phyloP scores from a whole-genome alignment of 1,284 basidiomycete genomes.

The Ceratobasidium sp. region DNA sequence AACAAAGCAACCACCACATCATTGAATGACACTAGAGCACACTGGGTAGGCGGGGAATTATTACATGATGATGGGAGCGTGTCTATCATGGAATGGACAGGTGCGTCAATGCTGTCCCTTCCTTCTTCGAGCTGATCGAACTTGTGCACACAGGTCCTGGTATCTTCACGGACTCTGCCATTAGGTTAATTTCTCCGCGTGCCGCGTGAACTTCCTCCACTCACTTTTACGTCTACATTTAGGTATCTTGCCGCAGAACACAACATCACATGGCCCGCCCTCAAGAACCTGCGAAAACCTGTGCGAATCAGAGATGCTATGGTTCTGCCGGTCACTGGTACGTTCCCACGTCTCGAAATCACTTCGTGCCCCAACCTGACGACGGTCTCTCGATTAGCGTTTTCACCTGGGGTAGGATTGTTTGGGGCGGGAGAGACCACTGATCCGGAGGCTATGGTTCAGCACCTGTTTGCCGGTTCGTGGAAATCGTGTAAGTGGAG shows the following conservation, averaged over 20 bases:
- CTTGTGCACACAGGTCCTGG: slow-evolving; percentile 44
- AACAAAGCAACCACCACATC: neutral
- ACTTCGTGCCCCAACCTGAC: neutral
- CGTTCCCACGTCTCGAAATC: slow-evolving; percentile 10
- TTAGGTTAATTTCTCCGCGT: slow-evolving; percentile 48
- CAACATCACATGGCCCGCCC: slow-evolving; percentile 54
- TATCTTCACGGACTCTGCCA: slow-evolving; percentile 52
- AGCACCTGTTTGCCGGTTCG: slow-evolving; percentile 44
- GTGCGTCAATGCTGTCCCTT: slow-evolving; percentile 45
- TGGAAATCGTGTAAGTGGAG: slow-evolving; percentile 37
- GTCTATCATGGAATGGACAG: slow-evolving; percentile 56
- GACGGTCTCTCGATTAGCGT: slow-evolving; percentile 41
- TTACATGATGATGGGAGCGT: slow-evolving; percentile 45
- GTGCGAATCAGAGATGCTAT: slow-evolving; percentile 55
- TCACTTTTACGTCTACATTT: neutral
- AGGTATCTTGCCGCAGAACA: slow-evolving; percentile 54
- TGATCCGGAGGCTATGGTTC: slow-evolving; percentile 47
- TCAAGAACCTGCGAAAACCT: slow-evolving; percentile 53
- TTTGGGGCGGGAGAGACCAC: slow-evolving; percentile 44
- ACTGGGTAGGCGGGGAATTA: slow-evolving; percentile 45
- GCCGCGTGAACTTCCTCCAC: neutral
- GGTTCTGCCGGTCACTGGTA: slow-evolving; percentile 53
- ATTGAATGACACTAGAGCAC: slow-evolving; percentile 22
- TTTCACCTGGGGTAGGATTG: slow-evolving; percentile 46
- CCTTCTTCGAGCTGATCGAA: neutral